Base-by-base conservation (phyloP, 805 yeast species). In the Nakazawaea populi region DNA sequence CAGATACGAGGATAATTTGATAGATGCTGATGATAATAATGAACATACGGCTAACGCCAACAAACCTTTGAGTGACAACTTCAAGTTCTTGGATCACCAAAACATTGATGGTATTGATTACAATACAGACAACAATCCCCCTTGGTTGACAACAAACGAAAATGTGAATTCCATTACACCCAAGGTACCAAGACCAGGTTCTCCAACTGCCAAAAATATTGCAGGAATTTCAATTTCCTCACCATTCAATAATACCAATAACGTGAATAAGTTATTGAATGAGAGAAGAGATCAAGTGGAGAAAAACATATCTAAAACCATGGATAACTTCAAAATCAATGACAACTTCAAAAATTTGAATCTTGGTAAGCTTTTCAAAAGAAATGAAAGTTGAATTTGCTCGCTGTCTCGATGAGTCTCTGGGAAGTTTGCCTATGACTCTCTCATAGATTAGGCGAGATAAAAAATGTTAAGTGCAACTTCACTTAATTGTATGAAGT, bases 321-420 rank as follows among this genome's bases (percentile, higher is more conserved):
- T 70, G 65, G 55, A 74, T 42, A 80, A 80, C 51, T 82, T 82
- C 29, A 83, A 71, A 62, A 83, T 85, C 49, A 83, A 83, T 60
- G 89, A 85, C 60, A 84, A 83, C 55, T 74, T 83, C 64, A 78
- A 75, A 59, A 79, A 71, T 54, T 74, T 49, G 48, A 49, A 49
- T 24, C 32, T 85, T 53, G 87, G 89, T 7, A 79, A 85, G 52
- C 68, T 79, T 47, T 79, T 79, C 61, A 71, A 75, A 52, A 68
- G 74, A 52, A 68, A 65, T 44, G 55, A 55, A n/a, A 54, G 53
- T 38, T 44, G 39, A 49, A 30, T 34, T 34, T 34, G 36, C 36
- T 10, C 3, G 24, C 24, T 18, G 24, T 18, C 24, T 18, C 24
- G 24, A 18, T 18, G 24, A 18, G 24, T 2, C 24, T 2, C 3